Conservation (phyloP, 2,329 filamentous ascomycete species). For the Beauveria asiatica region DNA sequence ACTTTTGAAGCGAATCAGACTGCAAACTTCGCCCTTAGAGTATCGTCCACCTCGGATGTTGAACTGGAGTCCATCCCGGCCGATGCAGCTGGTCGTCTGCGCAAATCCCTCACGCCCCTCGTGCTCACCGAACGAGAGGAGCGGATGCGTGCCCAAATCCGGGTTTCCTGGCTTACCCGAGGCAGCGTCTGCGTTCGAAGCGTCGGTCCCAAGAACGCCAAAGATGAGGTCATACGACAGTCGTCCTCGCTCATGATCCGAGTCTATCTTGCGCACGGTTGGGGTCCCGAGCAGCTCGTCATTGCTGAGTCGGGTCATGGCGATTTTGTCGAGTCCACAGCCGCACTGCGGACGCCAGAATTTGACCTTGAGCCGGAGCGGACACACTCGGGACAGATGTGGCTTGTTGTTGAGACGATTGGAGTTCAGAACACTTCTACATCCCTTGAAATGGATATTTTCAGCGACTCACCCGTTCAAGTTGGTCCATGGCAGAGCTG, state of each 20-base stretch:
- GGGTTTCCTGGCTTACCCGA: constrained; percentile 45
- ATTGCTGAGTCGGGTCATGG: constrained; percentile 63
- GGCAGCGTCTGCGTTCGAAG: constrained; percentile 32
- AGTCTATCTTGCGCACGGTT: constrained; percentile 64
- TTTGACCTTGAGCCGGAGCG: constrained; percentile 65
- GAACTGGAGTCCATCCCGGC: constrained; percentile 53
- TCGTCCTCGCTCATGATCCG: constrained; percentile 51
- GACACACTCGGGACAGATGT: constrained; percentile 50
- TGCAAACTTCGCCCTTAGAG: constrained; percentile 63
- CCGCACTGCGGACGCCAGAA: constrained; percentile 61
- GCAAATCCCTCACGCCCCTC: constrained; percentile 49
- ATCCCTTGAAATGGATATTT: constrained; percentile 44
- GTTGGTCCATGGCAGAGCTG: constrained; percentile 34
- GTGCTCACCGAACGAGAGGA: constrained; percentile 36
- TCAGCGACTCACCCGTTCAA: constrained; percentile 39
- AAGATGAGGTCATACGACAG: constrained; percentile 12
- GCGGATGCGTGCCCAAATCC: constrained; percentile 31
- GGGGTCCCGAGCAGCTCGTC: constrained; percentile 57
- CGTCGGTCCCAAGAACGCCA: constrained; percentile 19
- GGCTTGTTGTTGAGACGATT: constrained; percentile 75
- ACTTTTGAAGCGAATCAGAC: constrained; percentile 78
- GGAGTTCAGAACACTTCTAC: constrained; percentile 39
- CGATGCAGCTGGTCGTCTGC: constrained; percentile 67
- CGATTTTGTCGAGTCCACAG: constrained; percentile 60
- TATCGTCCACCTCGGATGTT: constrained; percentile 56